Conservation (phyloP, 768 basidiomycete genomes). For the Holtermannia corniformis region DNA sequence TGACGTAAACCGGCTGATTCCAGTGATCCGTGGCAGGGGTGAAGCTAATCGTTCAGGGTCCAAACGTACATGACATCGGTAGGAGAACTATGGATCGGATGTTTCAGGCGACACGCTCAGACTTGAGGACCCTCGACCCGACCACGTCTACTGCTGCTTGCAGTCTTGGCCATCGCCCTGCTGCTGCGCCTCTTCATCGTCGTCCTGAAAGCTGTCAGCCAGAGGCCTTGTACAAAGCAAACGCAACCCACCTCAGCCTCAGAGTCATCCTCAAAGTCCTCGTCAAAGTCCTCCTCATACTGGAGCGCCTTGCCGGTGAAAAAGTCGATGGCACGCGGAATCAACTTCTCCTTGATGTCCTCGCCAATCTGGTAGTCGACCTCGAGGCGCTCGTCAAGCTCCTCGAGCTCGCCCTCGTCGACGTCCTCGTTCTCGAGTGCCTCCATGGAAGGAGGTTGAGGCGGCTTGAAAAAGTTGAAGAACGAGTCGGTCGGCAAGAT, state of each 20-base stretch:
- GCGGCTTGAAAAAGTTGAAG: slow-evolving; percentile 96
- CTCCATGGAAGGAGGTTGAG: slow-evolving; percentile 60
- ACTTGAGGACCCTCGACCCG: too few species aligned
- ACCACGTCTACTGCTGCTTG: slow-evolving; percentile 82
- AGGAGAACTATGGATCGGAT: too few species aligned
- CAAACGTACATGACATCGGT: too few species aligned
- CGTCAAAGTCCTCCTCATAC: slow-evolving; percentile 48
- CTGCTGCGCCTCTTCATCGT: slow-evolving; percentile 16
- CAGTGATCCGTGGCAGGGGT: too few species aligned
- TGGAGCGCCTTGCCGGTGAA: slow-evolving; percentile 95
- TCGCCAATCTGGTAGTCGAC: slow-evolving; percentile 97
- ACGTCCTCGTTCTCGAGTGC: slow-evolving; percentile 60
- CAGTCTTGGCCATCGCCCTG: slow-evolving; percentile 66
- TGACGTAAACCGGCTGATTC: too few species aligned
- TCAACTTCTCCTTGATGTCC: slow-evolving; percentile 96
- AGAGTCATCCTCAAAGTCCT: slow-evolving; percentile 30
- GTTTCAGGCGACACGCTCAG: too few species aligned
- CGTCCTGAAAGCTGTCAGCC: slow-evolving; percentile 5
- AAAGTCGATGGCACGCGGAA: slow-evolving; percentile 91
- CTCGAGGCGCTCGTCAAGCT: slow-evolving; percentile 86
- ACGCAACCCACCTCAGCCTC: slow-evolving; percentile 42
- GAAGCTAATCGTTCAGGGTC: too few species aligned
- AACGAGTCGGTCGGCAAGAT: slow-evolving; percentile 86
- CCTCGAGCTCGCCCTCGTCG: slow-evolving; percentile 71
- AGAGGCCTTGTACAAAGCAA: too few species aligned